phyloP scores from a whole-genome alignment of 192 early-diverging fungal species.

The Coemansia sp. region DNA sequence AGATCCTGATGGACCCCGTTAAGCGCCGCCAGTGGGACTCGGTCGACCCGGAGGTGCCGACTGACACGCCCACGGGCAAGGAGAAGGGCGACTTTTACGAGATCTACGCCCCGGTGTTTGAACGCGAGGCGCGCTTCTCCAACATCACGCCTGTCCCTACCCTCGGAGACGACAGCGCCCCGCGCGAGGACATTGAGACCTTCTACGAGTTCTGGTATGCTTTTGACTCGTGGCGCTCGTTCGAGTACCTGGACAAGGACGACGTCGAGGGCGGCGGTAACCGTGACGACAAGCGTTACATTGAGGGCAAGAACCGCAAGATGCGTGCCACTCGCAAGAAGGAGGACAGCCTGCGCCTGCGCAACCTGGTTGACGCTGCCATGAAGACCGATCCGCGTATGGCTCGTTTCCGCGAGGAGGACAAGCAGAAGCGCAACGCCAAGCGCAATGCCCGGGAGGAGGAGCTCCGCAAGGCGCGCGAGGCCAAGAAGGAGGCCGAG shows the following conservation, averaged over 20 bases:
- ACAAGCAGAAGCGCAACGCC: conserved; percentile 83
- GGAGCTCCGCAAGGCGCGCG: conserved; percentile 48
- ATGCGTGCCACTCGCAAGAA: conserved; percentile 87
- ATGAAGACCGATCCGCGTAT: conserved; percentile 86
- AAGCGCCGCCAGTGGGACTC: conserved; percentile 96
- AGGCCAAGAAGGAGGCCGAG: conserved; percentile 50
- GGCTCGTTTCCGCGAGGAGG: conserved; percentile 79
- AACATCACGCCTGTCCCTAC: conserved; percentile 79
- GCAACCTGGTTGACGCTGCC: conserved; percentile 79
- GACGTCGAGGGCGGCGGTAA: conserved; percentile 80
- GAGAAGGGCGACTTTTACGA: conserved; percentile 81
- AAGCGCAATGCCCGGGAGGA: conserved; percentile 84
- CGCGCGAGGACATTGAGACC: conserved; percentile 63
- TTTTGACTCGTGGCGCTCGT: conserved; percentile 97
- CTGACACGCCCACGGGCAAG: conserved; percentile 67
- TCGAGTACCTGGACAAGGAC: conserved; percentile 98
- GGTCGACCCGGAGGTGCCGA: conserved; percentile 79
- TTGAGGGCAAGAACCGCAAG: conserved; percentile 93
- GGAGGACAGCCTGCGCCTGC: conserved; percentile 89
- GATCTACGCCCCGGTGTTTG: conserved; percentile 69
- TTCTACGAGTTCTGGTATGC: conserved; percentile 82
- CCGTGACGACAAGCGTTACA: conserved; percentile 94
- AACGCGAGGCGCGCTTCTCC: conserved; percentile 88
- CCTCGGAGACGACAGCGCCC: conserved; percentile 63
- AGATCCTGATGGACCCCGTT: conserved; percentile 83